These are phyloP conservation scores for Papilionanthe hybrid DNA, from an alignment of 116 monocot species.

Conservation along the genomic window DNA sequence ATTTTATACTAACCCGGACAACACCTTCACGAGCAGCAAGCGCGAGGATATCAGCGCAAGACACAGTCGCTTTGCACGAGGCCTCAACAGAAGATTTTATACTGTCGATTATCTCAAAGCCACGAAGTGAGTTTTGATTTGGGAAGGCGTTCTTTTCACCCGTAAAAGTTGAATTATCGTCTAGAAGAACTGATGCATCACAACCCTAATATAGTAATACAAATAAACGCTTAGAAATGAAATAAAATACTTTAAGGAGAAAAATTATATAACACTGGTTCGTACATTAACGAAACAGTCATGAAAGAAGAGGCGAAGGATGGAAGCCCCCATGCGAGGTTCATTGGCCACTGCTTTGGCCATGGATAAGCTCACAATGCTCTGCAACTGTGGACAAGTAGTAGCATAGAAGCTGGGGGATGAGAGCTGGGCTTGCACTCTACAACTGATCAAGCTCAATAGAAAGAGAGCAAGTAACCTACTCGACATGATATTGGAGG, in stretches of 20 bases:
- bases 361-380: constrained; percentile 47
- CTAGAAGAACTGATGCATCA: constrained; percentile 14
- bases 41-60: constrained; percentile 17
- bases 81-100: constrained; percentile 4
- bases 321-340: constrained; percentile 1
- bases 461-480: constrained; percentile 7
- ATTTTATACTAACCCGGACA: not conserved
- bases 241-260: too few relatives aligned
- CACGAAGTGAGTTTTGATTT: constrained; percentile 12
- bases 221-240: too few relatives aligned
- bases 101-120: constrained; percentile 14
- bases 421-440: constrained; percentile 44
- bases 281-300: too few relatives aligned
- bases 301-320: not conserved
- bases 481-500: too few relatives aligned
- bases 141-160: constrained; percentile 16
- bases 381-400: constrained; percentile 45
- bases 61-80: constrained; percentile 3
- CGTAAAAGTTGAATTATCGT: constrained; percentile 12
- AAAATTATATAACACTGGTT: too few relatives aligned
- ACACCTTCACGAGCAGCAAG: constrained; percentile 13
- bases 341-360: constrained; percentile 25
- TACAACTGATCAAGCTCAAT: constrained; percentile 10
- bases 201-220: not conserved
- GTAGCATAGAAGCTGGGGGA: constrained; percentile 28